Base-by-base conservation (phyloP, 2,329 filamentous ascomycete genomes). In the Verticillium dahliae region DNA sequence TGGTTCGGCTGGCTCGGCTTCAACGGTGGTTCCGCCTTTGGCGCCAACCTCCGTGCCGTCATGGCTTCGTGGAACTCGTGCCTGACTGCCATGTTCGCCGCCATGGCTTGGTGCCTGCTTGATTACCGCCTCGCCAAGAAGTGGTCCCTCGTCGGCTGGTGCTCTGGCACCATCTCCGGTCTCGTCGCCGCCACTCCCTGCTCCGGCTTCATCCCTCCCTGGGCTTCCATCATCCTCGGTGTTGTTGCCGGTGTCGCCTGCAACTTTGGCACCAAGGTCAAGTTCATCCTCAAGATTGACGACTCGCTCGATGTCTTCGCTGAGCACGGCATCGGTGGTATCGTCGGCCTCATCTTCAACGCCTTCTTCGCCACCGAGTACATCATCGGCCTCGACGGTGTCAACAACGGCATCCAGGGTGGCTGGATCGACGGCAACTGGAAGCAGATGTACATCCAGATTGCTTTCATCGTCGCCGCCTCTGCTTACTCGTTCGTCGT, bases 1-100 rank as follows among this genome's bases (percentile, higher is more conserved):
- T 98, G 93, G 93, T 98, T 98, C 71, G 95, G 95, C 71, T 99
- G 95, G 95, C 83, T 99, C 66, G 95, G 93, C 61, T 99, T 99
- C 86, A 99, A 99, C 82, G 95, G 94, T 70, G 95, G 95, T 66
- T 97, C 93, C 31, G 81, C 94, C 45, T 97, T 97, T 69, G 93
- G 94, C 68, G 92, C 93, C 67, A 97, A 97, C 80, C 84, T 98
- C 60, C 90, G 95, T 67, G 95, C 95, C 61, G 89, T 90, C 67
- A 96, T 97, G 88, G 94, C 95, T 61, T 97, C 91, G 86, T 99
- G 93, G 94, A 98, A 98, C 84, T 92, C 90, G 63, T 97, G 95
- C 80, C 75, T 97, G 71, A 95, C 92, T 41, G 94, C 92, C 74
- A 92, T 92, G 81, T 96, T 97, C 71, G 94, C 87, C 50, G 90